phyloP scores from a whole-genome alignment of 352 stramenopile genomes.

The Albugo laibachii region DNA sequence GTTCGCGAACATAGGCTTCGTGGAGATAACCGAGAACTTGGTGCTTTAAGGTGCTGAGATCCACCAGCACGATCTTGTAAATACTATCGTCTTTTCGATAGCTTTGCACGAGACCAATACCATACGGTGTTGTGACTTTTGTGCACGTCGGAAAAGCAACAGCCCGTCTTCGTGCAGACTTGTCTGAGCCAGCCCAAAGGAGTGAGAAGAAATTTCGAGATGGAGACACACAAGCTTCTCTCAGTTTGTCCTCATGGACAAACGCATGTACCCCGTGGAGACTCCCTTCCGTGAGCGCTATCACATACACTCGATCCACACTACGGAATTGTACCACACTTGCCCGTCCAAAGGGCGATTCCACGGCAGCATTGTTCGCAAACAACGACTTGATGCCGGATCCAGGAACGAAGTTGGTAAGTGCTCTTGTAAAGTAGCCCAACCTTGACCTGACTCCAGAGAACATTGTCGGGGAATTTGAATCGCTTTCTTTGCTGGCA shows the following conservation, averaged over 20 bases:
- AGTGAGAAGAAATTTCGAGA: slow-evolving; percentile 50
- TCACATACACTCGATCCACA: slow-evolving; percentile 33
- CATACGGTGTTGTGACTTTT: slow-evolving; percentile 21
- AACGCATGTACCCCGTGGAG: slow-evolving; percentile 10
- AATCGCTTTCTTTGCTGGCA: slow-evolving; percentile 14
- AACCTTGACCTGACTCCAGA: slow-evolving; percentile 43
- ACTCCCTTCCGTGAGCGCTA: neutral
- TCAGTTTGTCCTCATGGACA: slow-evolving; percentile 32
- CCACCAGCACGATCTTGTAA: slow-evolving; percentile 26
- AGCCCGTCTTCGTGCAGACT: neutral
- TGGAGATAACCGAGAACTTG: slow-evolving; percentile 34
- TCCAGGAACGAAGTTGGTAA: slow-evolving; percentile 50
- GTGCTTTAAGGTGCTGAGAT: slow-evolving; percentile 21
- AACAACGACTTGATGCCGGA: slow-evolving; percentile 10
- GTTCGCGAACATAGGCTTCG: slow-evolving; percentile 8
- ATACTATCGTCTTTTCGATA: slow-evolving; percentile 23
- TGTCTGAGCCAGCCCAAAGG: slow-evolving; percentile 16
- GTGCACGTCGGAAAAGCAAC: neutral
- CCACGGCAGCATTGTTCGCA: slow-evolving; percentile 26
- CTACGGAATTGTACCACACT: slow-evolving; percentile 45
- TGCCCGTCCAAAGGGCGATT: slow-evolving; percentile 56
- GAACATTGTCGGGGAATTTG: slow-evolving; percentile 42
- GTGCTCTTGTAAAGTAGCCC: slow-evolving; percentile 62
- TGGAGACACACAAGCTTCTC: slow-evolving; percentile 25
- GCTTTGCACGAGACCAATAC: slow-evolving; percentile 26